A percentile compares a stretch with the other conserved stretches of the same genome.
Conservation (phyloP, 495 filamentous ascomycete species). For the Aspergillus olivimuriae region DNA sequence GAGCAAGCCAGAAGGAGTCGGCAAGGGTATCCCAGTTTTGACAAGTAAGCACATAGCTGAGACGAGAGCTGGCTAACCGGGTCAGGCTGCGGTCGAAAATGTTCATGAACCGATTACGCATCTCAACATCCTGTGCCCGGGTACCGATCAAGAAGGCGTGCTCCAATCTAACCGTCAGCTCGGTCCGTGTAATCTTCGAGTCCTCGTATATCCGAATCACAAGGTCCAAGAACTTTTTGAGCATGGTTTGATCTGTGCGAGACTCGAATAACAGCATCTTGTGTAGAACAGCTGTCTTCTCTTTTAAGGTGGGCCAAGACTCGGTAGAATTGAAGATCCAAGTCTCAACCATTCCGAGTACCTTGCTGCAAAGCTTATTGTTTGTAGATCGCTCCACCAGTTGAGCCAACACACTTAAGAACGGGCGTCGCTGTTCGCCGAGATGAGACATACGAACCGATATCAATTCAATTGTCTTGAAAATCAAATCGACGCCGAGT, state of each 20-base stretch:
- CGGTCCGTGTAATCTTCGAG: slow-evolving; percentile 86
- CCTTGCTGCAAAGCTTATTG: slow-evolving; percentile 77
- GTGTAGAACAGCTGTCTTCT: slow-evolving; percentile 92
- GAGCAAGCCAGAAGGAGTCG: slow-evolving; percentile 94
- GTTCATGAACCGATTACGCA: slow-evolving; percentile 91
- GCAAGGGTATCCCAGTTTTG: slow-evolving; percentile 96
- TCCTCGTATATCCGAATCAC: slow-evolving; percentile 98
- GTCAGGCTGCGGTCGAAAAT: slow-evolving; percentile 92
- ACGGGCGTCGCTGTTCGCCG: slow-evolving; percentile 86
- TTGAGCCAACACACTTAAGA: slow-evolving; percentile 87
- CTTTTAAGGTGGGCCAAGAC: slow-evolving; percentile 91
- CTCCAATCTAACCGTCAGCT: slow-evolving; percentile 93
- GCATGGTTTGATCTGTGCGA: slow-evolving; percentile 69
- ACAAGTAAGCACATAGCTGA: slow-evolving; percentile 81
- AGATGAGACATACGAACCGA: slow-evolving; percentile 87
- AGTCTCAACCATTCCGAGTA: slow-evolving; percentile 85
- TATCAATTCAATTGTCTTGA: slow-evolving; percentile 90
- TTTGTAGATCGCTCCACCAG: slow-evolving; percentile 91
- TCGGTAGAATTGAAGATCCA: slow-evolving; percentile 95
- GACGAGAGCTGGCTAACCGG: slow-evolving; percentile 73
- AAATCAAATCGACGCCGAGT: slow-evolving; percentile 77
- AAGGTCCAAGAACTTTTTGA: slow-evolving; percentile 88
- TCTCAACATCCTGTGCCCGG: slow-evolving; percentile 87
- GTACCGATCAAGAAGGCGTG: slow-evolving; percentile 97
- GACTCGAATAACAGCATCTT: slow-evolving; percentile 97